Evolutionary conservation across 2,329 filamentous ascomycete species (phyloP), one percentile per base, ranked within the genome.

Genomic region (Neonectria faginata): DNA sequence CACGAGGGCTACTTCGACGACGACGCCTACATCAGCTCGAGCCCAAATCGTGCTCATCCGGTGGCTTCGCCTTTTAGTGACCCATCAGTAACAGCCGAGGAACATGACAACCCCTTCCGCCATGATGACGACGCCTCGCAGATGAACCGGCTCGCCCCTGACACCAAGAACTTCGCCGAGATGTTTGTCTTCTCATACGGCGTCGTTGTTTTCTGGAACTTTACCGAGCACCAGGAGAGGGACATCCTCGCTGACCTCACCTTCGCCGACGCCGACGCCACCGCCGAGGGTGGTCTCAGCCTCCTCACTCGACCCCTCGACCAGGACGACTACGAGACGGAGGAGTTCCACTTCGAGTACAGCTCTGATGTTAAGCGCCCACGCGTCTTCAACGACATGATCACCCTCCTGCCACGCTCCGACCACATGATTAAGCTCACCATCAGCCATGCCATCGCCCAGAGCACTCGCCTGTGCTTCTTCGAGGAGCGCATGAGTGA

Each of bases 381-480:
- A 5, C 88, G 96, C 61, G 92, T 99, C 31, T 99, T 97, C 82
- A 98, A 99, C 80, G 96, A 99, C 79, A 99, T 99, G 96, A 98
- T 99, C 73, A 99, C 96, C 0, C 83, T 99, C 48, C 87, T 97
- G 67, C 97, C 93, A 65, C 91, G 93, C 42, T 88, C 86, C 29
- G 96, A 99, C 80, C 96, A 99, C 81, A 98, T 99, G 95, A 97
- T 98, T 77, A 98, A 98, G 80, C 85, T 99, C 16, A 94, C 95
- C 36, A 99, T 99, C 83, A 97, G 92, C 78, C 96, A 99, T 77
- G 96, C 94, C 41, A 97, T 99, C 71, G 94, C 94, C 1, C 96
- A 99, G 79, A 97, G 94, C 78, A 99, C 96, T 0, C 98, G 97
- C 79, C 83, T 99, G 44, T 96, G 92, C 76, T 93, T 96, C 77